Percentiles rank a stretch among this genome's conserved stretches.
Conservation (phyloP, 306 rosid genomes). For the Pterocarpus santalinus region DNA sequence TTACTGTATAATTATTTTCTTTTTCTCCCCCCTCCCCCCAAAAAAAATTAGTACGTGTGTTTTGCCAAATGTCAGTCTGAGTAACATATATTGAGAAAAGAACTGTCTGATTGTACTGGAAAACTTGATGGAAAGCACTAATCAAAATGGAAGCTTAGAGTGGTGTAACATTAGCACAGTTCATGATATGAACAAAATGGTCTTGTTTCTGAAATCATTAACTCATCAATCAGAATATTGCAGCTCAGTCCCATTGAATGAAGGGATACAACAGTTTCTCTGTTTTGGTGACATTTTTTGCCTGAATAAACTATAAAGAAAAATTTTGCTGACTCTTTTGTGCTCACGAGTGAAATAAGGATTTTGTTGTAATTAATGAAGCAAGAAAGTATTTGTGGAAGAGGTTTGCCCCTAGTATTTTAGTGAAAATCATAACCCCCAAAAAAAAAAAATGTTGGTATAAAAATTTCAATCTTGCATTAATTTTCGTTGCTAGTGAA, state of each 20-base stretch:
- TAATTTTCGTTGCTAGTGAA: background rate
- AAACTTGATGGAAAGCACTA: slow-evolving; percentile 25
- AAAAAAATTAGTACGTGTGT: background rate
- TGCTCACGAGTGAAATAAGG: background rate
- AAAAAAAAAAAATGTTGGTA: background rate
- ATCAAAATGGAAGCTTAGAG: slow-evolving; percentile 24
- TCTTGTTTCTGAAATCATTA: background rate
- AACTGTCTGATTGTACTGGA: background rate
- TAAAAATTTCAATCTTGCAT: background rate
- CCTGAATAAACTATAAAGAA: background rate
- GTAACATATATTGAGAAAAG: slow-evolving; percentile 3
- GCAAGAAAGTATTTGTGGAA: slow-evolving; percentile 18
- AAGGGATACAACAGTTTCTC: background rate
- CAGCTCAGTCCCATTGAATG: slow-evolving; percentile 14
- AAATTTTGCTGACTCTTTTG: too few relatives aligned
- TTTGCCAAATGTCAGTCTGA: slow-evolving; percentile 8
- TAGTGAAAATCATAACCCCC: background rate
- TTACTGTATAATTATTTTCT: background rate
- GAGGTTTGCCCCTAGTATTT: background rate
- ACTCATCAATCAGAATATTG: slow-evolving; percentile 2
- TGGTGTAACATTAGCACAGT: background rate
- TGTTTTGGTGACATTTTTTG: slow-evolving; percentile 6
- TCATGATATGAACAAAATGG: background rate
- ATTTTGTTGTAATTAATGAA: slow-evolving; percentile 18
- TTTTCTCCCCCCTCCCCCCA: background rate